phyloP scores from a whole-genome alignment of 768 basidiomycete species.

The Termitomyces sp. region DNA sequence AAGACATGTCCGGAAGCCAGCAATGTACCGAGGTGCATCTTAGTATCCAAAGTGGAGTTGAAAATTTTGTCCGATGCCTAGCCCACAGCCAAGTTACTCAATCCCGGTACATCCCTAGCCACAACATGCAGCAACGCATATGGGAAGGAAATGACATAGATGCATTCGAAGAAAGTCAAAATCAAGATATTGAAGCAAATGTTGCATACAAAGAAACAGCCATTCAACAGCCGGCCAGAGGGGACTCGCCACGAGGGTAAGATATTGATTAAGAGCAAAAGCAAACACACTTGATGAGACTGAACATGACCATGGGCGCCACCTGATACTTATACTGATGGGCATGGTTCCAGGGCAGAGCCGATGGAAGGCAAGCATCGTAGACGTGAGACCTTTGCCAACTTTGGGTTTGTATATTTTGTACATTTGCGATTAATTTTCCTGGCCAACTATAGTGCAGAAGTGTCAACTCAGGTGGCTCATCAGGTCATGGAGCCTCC shows the following conservation, averaged over 20 bases:
- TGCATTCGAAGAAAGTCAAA: neutral
- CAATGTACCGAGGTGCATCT: too few species aligned
- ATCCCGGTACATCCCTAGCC: neutral
- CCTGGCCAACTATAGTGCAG: too few species aligned
- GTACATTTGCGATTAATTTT: neutral
- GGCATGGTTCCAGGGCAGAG: too few species aligned
- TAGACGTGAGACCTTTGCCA: neutral
- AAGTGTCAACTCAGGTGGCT: neutral
- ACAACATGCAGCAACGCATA: neutral
- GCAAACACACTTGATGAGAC: too few species aligned
- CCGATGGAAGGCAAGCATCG: neutral
- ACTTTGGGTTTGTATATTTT: neutral
- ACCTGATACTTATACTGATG: neutral
- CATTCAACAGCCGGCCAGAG: neutral
- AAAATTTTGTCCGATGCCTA: neutral
- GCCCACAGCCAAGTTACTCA: too few species aligned
- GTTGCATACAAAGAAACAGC: neutral
- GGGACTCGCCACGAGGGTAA: neutral
- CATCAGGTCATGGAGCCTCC: neutral
- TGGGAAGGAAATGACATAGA: neutral
- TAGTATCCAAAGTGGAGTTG: neutral
- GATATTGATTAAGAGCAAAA: neutral
- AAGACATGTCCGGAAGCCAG: neutral
- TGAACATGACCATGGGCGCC: neutral
- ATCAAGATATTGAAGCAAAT: neutral